Percentiles rank a stretch among this genome's conserved stretches.
Conservation (phyloP, 805 yeast species). For the Teunomyces atbi region DNA sequence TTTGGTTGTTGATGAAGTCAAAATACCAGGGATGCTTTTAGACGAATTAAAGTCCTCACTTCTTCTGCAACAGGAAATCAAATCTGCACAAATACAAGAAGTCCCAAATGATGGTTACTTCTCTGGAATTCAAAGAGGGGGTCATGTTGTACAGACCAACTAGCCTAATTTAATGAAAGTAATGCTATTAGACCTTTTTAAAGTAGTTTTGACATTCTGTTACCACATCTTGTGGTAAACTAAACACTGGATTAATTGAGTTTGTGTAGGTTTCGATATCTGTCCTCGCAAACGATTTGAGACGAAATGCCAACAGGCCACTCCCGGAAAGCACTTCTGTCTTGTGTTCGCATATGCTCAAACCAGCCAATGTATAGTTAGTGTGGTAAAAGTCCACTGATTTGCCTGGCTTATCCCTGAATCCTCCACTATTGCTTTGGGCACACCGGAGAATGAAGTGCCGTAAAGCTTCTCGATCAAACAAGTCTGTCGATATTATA, state of each 20-base stretch:
- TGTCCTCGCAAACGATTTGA: slow-evolving; percentile 7
- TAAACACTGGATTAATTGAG: slow-evolving; percentile 28
- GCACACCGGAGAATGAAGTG: slow-evolving; percentile 74
- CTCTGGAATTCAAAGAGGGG: slow-evolving; percentile 5
- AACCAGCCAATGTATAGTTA: slow-evolving; percentile 77
- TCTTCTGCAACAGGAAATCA: neutral
- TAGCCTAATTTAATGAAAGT: slow-evolving; percentile 3
- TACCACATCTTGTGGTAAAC: slow-evolving; percentile 17
- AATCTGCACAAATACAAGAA: slow-evolving; percentile 2
- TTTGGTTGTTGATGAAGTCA: slow-evolving; percentile 6
- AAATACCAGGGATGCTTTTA: slow-evolving; percentile 2
- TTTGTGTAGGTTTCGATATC: slow-evolving; percentile 11
- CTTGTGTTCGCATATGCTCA: slow-evolving; percentile 55
- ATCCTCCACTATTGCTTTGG: slow-evolving; percentile 70
- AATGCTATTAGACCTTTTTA: neutral
- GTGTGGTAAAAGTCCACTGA: slow-evolving; percentile 87
- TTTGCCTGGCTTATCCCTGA: slow-evolving; percentile 85
- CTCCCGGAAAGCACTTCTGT: slow-evolving; percentile 15
- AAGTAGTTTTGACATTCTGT: neutral
- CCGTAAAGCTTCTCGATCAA: slow-evolving; percentile 58
- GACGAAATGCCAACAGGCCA: slow-evolving; percentile 17
- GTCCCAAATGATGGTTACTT: slow-evolving; percentile 9
- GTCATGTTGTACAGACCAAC: neutral
- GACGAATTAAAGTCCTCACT: neutral
- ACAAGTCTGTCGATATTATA: slow-evolving; percentile 28